Evolutionary conservation across 2,329 filamentous ascomycete genomes (phyloP).

Genomic region (Fusarium sp.): DNA sequence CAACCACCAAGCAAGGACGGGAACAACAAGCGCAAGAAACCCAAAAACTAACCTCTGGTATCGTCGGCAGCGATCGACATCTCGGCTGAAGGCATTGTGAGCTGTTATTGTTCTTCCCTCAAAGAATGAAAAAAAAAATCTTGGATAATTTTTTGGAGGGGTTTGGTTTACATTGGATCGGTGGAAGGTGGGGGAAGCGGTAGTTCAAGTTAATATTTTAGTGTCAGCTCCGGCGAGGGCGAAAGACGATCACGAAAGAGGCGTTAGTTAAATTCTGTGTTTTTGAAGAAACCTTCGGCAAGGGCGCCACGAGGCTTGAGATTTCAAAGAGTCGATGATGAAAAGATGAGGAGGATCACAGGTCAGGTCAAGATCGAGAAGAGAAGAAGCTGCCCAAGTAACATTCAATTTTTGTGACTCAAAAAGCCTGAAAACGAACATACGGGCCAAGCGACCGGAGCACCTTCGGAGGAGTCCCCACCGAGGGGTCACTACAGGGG

Average conservation of each 20-base stretch:
- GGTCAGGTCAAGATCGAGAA: conserved; percentile 1
- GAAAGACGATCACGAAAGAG: conserved; percentile 22
- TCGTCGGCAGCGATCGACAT: conserved; percentile 60
- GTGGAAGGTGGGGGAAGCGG: conserved; percentile 13
- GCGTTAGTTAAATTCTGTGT: conserved; percentile 1
- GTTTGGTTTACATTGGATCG: conserved; percentile 24
- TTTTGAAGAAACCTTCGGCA: conserved; percentile 20
- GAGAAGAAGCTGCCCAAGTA: background rate
- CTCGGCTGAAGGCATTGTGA: conserved; percentile 53
- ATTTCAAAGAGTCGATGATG: conserved; percentile 12
- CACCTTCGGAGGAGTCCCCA: conserved; percentile 48
- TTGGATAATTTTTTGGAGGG: conserved; percentile 29
- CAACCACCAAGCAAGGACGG: background rate
- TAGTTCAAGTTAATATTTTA: conserved; percentile 19
- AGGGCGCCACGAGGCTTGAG: conserved; percentile 29
- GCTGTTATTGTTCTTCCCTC: conserved; percentile 26
- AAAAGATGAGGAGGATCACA: conserved; percentile 13
- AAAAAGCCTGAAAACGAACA: conserved; percentile 16
- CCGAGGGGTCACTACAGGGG: conserved; percentile 37
- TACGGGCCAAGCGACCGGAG: conserved; percentile 40
- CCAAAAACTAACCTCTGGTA: conserved; percentile 53
- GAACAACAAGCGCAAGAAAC: background rate
- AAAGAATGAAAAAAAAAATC: conserved; percentile 26
- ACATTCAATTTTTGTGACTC: conserved; percentile 37
- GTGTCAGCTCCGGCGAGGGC: conserved; percentile 20